Conservation (phyloP, 2,329 filamentous ascomycete genomes). For the Exophiala calicioides region DNA sequence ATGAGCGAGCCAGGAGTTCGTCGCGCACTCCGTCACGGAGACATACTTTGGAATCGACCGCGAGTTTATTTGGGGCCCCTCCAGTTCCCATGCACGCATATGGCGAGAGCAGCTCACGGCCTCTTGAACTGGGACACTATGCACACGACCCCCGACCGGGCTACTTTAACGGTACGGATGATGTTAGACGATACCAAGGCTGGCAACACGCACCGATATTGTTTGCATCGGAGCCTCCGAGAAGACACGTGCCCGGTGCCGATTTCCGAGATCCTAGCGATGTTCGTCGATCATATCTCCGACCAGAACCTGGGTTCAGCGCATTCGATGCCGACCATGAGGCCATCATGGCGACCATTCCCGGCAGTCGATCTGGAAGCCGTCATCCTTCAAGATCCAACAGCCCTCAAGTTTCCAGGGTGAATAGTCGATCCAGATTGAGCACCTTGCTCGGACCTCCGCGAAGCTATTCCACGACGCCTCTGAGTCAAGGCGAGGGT, state of each 20-base stretch:
- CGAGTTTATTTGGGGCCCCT: constrained; percentile 19
- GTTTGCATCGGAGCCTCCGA: constrained; percentile 15
- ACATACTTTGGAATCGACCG: constrained; percentile 26
- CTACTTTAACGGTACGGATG: constrained; percentile 24
- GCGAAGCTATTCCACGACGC: constrained; percentile 20
- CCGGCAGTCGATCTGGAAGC: constrained; percentile 29
- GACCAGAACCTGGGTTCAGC: constrained; percentile 30
- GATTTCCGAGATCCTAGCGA: constrained; percentile 21
- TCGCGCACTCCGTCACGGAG: constrained; percentile 28
- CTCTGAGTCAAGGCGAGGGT: constrained; percentile 22
- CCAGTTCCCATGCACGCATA: constrained; percentile 18
- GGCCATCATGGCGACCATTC: constrained; percentile 32
- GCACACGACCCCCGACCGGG: constrained; percentile 16
- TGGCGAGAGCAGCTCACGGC: constrained; percentile 18
- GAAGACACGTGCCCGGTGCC: constrained; percentile 18
- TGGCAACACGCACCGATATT: constrained; percentile 12
- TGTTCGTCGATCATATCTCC: constrained; percentile 22
- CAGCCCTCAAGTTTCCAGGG: constrained; percentile 28
- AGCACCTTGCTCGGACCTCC: constrained; percentile 23
- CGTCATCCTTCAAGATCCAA: constrained; percentile 30
- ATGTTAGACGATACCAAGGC: constrained; percentile 14
- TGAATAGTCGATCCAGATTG: constrained; percentile 29
- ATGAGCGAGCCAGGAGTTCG: constrained; percentile 22
- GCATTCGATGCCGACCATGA: constrained; percentile 32
- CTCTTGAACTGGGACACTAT: constrained; percentile 21